Base-by-base conservation (phyloP, 164 flowering plant genomes). In the Sextonia rubra region DNA sequence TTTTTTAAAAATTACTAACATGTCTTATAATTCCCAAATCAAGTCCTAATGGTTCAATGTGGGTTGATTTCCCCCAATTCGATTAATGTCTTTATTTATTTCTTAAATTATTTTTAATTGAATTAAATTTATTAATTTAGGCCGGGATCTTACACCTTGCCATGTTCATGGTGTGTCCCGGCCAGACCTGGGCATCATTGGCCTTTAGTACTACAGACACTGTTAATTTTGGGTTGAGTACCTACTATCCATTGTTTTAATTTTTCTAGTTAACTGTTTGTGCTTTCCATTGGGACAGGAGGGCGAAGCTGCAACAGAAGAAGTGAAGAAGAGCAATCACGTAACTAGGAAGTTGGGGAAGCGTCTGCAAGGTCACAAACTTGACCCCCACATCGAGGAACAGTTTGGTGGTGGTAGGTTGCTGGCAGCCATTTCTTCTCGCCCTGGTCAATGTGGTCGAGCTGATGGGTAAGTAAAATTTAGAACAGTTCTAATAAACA, bases 361-460 rank as follows among this genome's bases (percentile, higher is more conserved):
- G 69, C 77, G 73, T 63, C 77, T 23, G n/a, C 52, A 64, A 65
- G 77, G 65, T 24, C 77, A 64, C 30, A 75, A 70, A 24, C 77
- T 69, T 37, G 77, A 75, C 15, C 47, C 69, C 18, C 73, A 75
- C 27, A 70, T 70, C 7, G 77, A 75, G 63, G 69, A 75, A 30
- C 77, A 70, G 60, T 75, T 75, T 56, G 44, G 77, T 24, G 23
- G 69, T 52, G 77, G 73, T 37, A 61, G 77, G 70, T 49, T 74
- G 49, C 47, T 74, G 69, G 77, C 77, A 11, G 24, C 60, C 72
- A 74, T 74, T 24, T 69, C 77, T 20, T 70, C 77, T 15, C 73
- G 77, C 24, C 77, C 77, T 64, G 77, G 77, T 4, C 77, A 75
- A 44, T 75, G 77, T 70, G 73, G 73, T 27, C 12, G 73, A 70